phyloP scores from a whole-genome alignment of 2,329 filamentous ascomycete species.

The Xylaria digitata region DNA sequence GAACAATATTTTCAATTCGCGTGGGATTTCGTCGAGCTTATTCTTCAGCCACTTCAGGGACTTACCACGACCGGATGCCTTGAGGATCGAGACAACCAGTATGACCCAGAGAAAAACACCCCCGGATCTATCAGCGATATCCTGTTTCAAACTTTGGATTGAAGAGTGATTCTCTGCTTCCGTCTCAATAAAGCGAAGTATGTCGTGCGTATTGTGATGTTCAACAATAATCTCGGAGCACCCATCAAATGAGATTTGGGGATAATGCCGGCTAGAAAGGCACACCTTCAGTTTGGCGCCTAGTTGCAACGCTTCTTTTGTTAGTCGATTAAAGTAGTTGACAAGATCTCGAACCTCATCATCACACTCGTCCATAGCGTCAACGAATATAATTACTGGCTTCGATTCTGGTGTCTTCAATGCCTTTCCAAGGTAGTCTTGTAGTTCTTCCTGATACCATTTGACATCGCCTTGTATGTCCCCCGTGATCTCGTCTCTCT shows the following conservation, averaged over 20 bases:
- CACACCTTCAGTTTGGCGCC: background rate
- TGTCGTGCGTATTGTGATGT: background rate
- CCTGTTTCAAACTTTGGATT: background rate
- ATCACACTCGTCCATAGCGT: constrained; percentile 4
- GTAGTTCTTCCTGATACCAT: too few relatives aligned
- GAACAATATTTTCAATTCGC: too few relatives aligned
- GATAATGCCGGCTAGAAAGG: background rate
- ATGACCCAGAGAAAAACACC: constrained; percentile 11
- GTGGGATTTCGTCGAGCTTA: background rate
- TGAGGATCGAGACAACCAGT: constrained; percentile 5
- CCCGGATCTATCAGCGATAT: constrained; percentile 4
- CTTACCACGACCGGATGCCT: constrained; percentile 2
- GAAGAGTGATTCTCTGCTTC: background rate
- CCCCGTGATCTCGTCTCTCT: too few relatives aligned
- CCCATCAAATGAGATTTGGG: background rate
- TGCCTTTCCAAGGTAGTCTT: background rate
- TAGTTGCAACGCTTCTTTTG: background rate
- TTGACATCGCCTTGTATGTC: too few relatives aligned
- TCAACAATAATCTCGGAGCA: background rate
- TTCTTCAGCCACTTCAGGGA: constrained; percentile 3
- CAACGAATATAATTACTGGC: background rate
- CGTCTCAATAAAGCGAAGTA: background rate
- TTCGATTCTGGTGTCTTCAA: background rate
- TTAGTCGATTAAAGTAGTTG: background rate
- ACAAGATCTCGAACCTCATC: background rate